Evolutionary conservation across 78 protist species (phyloP), one percentile per base, ranked within the genome.

Genomic region (Dictyostelium firmibasis): DNA sequence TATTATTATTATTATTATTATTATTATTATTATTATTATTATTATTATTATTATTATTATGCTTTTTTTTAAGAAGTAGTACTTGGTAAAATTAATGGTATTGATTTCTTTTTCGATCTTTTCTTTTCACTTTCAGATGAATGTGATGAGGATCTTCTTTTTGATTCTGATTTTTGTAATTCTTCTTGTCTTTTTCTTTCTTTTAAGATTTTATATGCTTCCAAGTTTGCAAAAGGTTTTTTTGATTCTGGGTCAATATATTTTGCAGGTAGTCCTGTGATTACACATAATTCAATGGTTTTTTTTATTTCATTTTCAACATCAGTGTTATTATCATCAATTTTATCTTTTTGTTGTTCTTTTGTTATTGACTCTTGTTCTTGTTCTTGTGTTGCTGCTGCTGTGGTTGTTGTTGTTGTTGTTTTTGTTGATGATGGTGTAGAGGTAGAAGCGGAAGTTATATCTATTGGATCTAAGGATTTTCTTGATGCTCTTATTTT

Each of bases 211-310:
- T 78, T 60, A 25, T 62, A 87, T 18, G 93, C 84, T 43, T 78
- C 93, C 14, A 81, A 27, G 27, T 69, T 69, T 41, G 94, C 78
- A 33, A 29, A 89, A 31, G 94, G 94, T 81, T 31, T 41, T 57
- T 89, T 89, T 4, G 83, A 33, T 2, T 20, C 50, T 35, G 94
- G 94, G 14, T 89, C 94, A 31, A 89, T 89, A 50, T 89, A 89
- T 67, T 81, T 89, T 4, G 94, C 94, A 44, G 78, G 72, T 70
- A 31, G 3, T 0, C 94, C 94, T 14, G 88, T 89, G n/a, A 89
- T 81, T 1, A 81, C 70, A 89, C 94, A 89, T 6, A 29, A 9
- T 35, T 81, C 69, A 29, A 29, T 47, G 29, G 5, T 4, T 81
- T 88, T 62, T 33, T 85, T 74, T 43, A 31, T 72, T 53, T 44